phyloP scores from a whole-genome alignment of 441 rosid species.

The Jatropha multifida region DNA sequence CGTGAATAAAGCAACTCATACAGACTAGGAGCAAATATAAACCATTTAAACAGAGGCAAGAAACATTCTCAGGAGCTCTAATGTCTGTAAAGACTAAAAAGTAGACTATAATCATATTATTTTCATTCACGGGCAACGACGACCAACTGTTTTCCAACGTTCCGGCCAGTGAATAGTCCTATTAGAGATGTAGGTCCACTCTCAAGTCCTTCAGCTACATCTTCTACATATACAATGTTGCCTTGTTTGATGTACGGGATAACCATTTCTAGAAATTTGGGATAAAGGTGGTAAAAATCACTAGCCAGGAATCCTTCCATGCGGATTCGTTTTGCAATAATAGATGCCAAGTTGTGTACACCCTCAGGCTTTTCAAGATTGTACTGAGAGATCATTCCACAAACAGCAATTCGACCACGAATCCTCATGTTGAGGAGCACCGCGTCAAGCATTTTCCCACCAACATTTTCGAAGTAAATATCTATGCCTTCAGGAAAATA shows the following conservation, averaged over 20 bases:
- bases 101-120: constrained; percentile 27
- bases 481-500: constrained; percentile 45
- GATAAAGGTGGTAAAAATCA: constrained; percentile 22
- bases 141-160: constrained; percentile 39
- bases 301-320: constrained; percentile 28
- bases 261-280: constrained; percentile 30
- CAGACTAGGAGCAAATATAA: background rate
- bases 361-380: constrained; percentile 34
- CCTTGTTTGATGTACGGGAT: constrained; percentile 35
- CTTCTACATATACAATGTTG: constrained; percentile 36
- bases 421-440: constrained; percentile 41
- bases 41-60: background rate
- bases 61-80: background rate
- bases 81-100: background rate
- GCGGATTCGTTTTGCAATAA: constrained; percentile 22
- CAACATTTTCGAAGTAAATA: constrained; percentile 50
- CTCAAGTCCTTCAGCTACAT: constrained; percentile 35
- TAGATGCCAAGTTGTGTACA: constrained; percentile 21
- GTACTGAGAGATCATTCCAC: constrained; percentile 48
- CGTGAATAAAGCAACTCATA: background rate
- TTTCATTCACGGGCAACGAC: constrained; percentile 32
- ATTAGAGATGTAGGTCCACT: constrained; percentile 34
- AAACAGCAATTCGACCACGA: constrained; percentile 30
- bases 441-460: constrained; percentile 48
- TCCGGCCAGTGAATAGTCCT: constrained; percentile 34